Conservation (phyloP, 225 moss, liverwort and hornwort species). For the Thuidium tamariscinum region DNA sequence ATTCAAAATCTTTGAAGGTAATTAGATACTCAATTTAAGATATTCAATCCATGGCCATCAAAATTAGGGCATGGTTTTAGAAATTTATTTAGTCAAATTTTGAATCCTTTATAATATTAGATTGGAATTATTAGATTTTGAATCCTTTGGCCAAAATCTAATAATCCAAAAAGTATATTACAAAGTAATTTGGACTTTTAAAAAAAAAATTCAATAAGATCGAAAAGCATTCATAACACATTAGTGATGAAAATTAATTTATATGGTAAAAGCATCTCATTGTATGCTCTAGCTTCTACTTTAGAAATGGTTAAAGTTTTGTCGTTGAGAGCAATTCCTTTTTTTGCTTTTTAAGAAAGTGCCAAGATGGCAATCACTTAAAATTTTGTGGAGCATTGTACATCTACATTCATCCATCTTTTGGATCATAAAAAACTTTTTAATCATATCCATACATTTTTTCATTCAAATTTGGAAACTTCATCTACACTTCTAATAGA, state of each 20-base stretch:
- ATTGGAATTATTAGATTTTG: no score
- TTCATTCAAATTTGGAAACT: no score
- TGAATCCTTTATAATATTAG: no score
- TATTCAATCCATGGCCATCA: fast-evolving
- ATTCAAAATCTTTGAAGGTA: neutral
- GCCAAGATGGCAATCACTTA: no score
- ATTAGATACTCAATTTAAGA: neutral
- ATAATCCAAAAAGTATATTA: neutral
- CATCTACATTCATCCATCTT: no score
- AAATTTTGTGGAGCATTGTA: no score
- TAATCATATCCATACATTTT: no score
- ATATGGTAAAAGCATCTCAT: neutral
- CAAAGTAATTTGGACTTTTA: neutral
- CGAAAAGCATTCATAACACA: neutral
- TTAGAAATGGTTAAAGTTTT: neutral
- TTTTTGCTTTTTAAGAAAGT: no score
- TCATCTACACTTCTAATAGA: no score
- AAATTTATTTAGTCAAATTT: neutral
- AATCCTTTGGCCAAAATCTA: no score
- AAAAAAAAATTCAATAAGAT: neutral
- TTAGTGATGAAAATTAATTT: neutral
- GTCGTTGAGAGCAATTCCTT: no score
- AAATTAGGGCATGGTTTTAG: neutral
- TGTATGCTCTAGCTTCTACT: neutral
- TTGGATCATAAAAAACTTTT: no score